phyloP scores from a whole-genome alignment of 495 filamentous ascomycete genomes.

The Copromyces sp. region DNA sequence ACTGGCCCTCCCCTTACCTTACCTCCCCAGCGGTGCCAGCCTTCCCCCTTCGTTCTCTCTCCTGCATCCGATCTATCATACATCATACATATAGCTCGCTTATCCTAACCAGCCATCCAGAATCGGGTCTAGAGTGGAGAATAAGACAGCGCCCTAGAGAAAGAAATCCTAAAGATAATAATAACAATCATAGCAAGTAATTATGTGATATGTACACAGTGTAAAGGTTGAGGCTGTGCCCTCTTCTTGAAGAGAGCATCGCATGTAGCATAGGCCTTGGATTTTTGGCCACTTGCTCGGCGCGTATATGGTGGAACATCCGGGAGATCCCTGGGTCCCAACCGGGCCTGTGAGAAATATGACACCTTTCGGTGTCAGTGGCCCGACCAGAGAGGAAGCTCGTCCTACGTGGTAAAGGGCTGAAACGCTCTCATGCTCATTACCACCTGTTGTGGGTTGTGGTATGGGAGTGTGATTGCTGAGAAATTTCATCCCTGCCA shows the following conservation, averaged over 20 bases:
- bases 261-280: not conserved
- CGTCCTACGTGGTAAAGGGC: not conserved
- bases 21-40: not conserved
- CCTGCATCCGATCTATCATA: not conserved
- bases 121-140: not conserved
- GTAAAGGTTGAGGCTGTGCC: not conserved
- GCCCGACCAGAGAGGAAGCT: not conserved
- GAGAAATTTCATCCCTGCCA: slow-evolving; percentile 1
- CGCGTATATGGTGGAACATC: not conserved
- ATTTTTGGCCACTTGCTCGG: not conserved
- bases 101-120: not conserved
- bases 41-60: not conserved
- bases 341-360: not conserved
- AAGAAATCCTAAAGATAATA: not conserved
- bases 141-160: not conserved
- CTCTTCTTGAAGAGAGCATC: not conserved
- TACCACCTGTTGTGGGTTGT: not conserved
- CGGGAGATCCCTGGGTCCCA: not conserved
- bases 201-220: not conserved
- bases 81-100: not conserved
- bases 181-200: not conserved
- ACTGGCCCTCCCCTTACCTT: not conserved
- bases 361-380: not conserved
- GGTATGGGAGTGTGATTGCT: not conserved
- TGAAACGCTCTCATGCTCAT: not conserved